Evolutionary conservation across 805 yeast genomes (phyloP), one percentile per base, ranked within the genome.

Genomic region (Saturnispora bothae): DNA sequence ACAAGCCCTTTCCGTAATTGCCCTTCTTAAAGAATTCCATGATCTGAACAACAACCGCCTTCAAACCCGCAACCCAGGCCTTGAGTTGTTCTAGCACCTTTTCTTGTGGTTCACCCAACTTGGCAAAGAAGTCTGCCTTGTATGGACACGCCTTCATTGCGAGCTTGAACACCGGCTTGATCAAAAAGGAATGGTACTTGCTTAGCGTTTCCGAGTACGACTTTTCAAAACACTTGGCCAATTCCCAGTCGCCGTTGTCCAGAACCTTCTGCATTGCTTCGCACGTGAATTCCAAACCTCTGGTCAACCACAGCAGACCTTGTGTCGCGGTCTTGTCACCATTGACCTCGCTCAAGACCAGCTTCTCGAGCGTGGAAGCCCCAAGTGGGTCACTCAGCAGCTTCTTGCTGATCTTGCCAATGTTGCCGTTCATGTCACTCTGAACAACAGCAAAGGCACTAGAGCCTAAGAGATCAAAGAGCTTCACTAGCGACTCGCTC

Each of bases 131-230:
- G 54, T 77, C 94, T 57, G 73, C 76, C 65, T 95, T 75, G 63
- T 83, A 86, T 10, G 96, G 96, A 60, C 94, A 83, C 2, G 95
- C 94, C 60, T 82, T 83, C 95, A 85, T 86, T 34, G 96, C 96
- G 57, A 86, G 69, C 63, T 83, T 83, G 73, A 85, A 85, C 38
- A 86, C 76, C 20, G 95, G 95, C 54, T 79, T 81, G 45, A 85
- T 69, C 52, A 85, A 65, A 71, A 85, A 73, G 38, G 79, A 77
- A 64, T 85, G 96, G 63, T 76, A 78, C 60, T 85, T 76, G 43
- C 80, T 70, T 56, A 85, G 70, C 4, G 95, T 85, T 63, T 79
- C 81, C 45, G 68, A 54, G 65, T 85, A 85, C n/a, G 94, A 82
- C 50, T 78, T 81, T 38, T 86, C 83, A 68, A 85, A 85, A 23